phyloP scores from a whole-genome alignment of 2,329 filamentous ascomycete species.

The Ophiocordyceps camponoti-saundersi region DNA sequence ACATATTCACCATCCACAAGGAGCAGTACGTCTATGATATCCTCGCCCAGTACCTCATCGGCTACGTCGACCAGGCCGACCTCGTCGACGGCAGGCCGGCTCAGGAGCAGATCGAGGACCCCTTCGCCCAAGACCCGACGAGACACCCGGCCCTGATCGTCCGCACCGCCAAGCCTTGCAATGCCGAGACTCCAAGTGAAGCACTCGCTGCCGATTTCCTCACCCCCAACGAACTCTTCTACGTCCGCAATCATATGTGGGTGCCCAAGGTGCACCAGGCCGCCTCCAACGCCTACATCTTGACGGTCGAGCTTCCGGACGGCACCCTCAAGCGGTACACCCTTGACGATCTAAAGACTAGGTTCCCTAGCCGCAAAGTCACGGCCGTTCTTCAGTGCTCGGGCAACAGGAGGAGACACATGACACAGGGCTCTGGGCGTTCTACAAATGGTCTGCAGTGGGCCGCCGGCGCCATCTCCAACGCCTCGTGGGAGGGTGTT shows the following conservation, averaged over 20 bases:
- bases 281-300: constrained; percentile 20
- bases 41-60: constrained; percentile 46
- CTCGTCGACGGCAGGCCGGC: constrained; percentile 38
- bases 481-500: constrained; percentile 41
- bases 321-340: constrained; percentile 35
- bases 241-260: constrained; percentile 48
- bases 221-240: constrained; percentile 39
- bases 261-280: constrained; percentile 28
- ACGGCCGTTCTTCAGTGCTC: constrained; percentile 43
- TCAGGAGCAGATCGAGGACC: constrained; percentile 39
- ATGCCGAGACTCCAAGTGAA: constrained; percentile 39
- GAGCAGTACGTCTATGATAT: constrained; percentile 47
- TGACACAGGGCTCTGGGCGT: constrained; percentile 27
- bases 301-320: constrained; percentile 38
- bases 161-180: constrained; percentile 38
- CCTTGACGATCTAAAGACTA: constrained; percentile 31
- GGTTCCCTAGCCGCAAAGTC: constrained; percentile 31
- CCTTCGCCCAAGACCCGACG: constrained; percentile 35
- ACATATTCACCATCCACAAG: constrained; percentile 55
- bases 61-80: constrained; percentile 40
- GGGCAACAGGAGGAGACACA: constrained; percentile 40
- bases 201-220: constrained; percentile 31
- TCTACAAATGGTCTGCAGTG: constrained; percentile 41
- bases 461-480: constrained; percentile 42
- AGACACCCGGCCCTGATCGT: constrained; percentile 33